Evolutionary conservation across 805 yeast species (phyloP), one percentile per base, ranked within the genome.

Genomic region (Clavispora phyllophila): DNA sequence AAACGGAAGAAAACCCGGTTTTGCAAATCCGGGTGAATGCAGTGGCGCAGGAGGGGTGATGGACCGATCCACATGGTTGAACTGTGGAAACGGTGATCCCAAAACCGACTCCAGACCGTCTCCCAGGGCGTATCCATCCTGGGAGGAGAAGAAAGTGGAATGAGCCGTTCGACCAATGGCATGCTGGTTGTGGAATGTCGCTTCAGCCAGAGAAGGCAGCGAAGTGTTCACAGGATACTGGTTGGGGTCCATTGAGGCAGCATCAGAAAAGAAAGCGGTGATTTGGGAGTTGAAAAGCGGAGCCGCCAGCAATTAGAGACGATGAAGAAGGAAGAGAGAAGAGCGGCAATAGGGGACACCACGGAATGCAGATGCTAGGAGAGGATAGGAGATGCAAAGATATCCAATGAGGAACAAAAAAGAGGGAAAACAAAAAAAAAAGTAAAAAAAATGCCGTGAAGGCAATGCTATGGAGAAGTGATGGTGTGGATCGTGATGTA

Each of bases 261-360:
- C 37, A 34, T 34, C 5, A 26, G 36, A 26, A 25, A 40, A 28
- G 23, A 36, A 28, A n/a, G 26, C 31, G 27, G 19, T n/a, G 24
- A 17, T 20, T 23, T 27, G 23, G 28, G 20, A 20, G 22, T 20
- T 15, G 7, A 17, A 17, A n/a, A 29, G n/a, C 33, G 33, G 5
- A 15, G 15, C 33, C 33, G 33, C 33, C 9, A n/a, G 33, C 20
- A 15, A 29, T 7, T 7, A 10, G 33, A 9, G 20, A 29, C 7
- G 33, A 29, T 9, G 31, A 27, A 14, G 31, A 27, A 13, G 10
- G 20, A 9, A 8, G 13, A 10, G 20, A 29, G 33, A 28, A n/a
- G n/a, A n/a, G n/a, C n/a, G 23, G 23, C 23, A 8, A 22, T 22
- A 8, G 23, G n/a, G n/a, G n/a, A n/a, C n/a, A n/a, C n/a, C n/a